Base-by-base conservation (phyloP, 495 filamentous ascomycete species). In the Trichoderma gamsii region DNA sequence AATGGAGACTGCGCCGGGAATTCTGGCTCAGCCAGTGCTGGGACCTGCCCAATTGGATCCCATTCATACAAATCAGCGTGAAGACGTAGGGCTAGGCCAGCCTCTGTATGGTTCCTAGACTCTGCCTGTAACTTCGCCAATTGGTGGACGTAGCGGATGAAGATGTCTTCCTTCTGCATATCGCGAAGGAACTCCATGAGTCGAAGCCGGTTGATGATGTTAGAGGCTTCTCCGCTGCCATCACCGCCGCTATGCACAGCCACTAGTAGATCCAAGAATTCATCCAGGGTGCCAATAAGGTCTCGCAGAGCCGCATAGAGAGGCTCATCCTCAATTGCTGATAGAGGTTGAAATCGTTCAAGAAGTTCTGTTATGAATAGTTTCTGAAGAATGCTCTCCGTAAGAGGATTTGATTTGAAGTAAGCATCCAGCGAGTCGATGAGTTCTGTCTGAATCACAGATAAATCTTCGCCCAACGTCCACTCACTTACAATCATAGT, bases 401-500 rank as follows among this genome's bases (percentile, higher is more conserved):
- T 95, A 75, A 97, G 84, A 21, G 87, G 87, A 76, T 93, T 94
- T 11, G 87, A 84, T 73, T 97, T 96, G 83, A 97, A 97, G 25
- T 97, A 84, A n/a, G 84, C 82, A 72, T 98, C 96, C 66, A 99
- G 80, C 71, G 91, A 96, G 72, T 97, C 94, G 73, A 99, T 96
- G 82, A 97, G 92, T 78, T 97, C 96, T 5, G 92, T 93, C 75
- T 98, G 93, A 66, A 99, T 90, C 68, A 96, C 88, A 15, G 88
- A 90, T 25, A 99, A 80, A 73, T 98, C 93, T 73, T 97, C 88
- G 72, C 92, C 97, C 67, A 98, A 79, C n/a, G 90, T 94, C 95
- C 95, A 99, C 79, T 98, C 94, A 76, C 93, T 96, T 69, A 98
- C 87, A 67, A 98, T 97, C 96, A 99, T 98, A 15, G 91, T 96